Conservation (phyloP, 192 early-diverging fungal genomes). For the Podila clonocystis region DNA sequence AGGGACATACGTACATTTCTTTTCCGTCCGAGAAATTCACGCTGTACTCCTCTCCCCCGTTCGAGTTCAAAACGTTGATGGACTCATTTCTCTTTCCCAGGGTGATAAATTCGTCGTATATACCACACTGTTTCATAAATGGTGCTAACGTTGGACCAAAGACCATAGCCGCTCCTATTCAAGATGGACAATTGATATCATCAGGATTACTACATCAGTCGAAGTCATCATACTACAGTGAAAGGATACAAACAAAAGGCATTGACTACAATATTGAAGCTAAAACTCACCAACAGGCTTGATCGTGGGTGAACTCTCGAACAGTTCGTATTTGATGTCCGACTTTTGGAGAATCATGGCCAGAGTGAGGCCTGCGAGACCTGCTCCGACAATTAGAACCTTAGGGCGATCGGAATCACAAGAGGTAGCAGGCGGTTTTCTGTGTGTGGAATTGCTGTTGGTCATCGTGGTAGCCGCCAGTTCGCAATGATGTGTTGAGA, state of each 20-base stretch:
- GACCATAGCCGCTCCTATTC: constrained; percentile 24
- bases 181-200: background rate
- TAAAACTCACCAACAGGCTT: constrained; percentile 15
- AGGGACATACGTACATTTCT: constrained; percentile 13
- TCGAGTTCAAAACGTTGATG: constrained; percentile 20
- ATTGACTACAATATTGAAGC: background rate
- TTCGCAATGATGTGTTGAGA: constrained; percentile 2
- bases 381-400: constrained; percentile 13
- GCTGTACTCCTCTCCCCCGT: constrained; percentile 16
- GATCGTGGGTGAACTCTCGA: constrained; percentile 13
- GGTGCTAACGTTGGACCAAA: constrained; percentile 18
- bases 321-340: constrained; percentile 15
- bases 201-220: background rate
- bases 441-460: constrained; percentile 10
- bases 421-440: constrained; percentile 7
- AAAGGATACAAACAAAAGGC: constrained; percentile 7
- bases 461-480: constrained; percentile 3
- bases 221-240: background rate
- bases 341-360: constrained; percentile 26
- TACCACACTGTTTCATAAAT: constrained; percentile 17
- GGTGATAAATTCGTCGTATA: constrained; percentile 21
- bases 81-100: constrained; percentile 19
- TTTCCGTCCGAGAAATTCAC: constrained; percentile 16
- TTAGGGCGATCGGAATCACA: constrained; percentile 13
- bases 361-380: constrained; percentile 10